Evolutionary conservation across 176 grass and related monocot species (phyloP).

Genomic region (Oryza coarctata): DNA sequence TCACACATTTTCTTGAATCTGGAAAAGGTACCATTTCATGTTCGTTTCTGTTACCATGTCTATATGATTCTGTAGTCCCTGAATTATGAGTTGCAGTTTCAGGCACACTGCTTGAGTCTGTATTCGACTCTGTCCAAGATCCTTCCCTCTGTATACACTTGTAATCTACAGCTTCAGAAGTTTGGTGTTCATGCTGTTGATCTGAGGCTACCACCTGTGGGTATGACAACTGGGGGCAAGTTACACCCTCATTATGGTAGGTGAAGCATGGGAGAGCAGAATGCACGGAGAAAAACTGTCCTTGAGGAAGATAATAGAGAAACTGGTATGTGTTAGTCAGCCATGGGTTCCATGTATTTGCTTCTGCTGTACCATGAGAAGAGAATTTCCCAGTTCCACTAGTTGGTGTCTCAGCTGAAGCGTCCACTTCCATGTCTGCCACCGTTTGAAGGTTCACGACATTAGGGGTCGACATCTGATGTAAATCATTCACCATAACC

Average conservation of each 20-base stretch:
- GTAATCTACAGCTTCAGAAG: slow-evolving; percentile 4
- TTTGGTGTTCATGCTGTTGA: slow-evolving; percentile 1
- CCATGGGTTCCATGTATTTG: slow-evolving; percentile 39
- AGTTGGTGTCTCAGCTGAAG: slow-evolving; percentile 33
- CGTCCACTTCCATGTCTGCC: slow-evolving; percentile 38
- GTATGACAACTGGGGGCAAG: slow-evolving; percentile 11
- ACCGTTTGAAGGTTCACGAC: neutral
- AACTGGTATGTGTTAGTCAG: slow-evolving; percentile 35
- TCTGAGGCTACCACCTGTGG: slow-evolving; percentile 16
- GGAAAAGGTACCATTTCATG: slow-evolving; percentile 19
- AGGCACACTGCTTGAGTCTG: slow-evolving; percentile 29
- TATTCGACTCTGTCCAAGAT: slow-evolving; percentile 45
- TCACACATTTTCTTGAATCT: slow-evolving; percentile 29
- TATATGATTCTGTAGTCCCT: slow-evolving; percentile 37
- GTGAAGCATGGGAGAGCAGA: slow-evolving; percentile 31
- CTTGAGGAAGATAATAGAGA: slow-evolving; percentile 48
- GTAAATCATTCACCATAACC: slow-evolving; percentile 39
- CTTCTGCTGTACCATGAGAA: slow-evolving; percentile 19
- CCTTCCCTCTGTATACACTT: slow-evolving; percentile 36
- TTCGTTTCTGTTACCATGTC: neutral
- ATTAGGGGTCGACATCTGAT: neutral
- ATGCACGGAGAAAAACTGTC: slow-evolving; percentile 24
- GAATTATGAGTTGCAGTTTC: slow-evolving; percentile 30
- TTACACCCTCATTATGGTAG: slow-evolving; percentile 32
- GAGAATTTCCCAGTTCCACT: slow-evolving; percentile 13